These are phyloP conservation scores for Aspergillus sparsus DNA, from an alignment of 495 filamentous ascomycete species.

Conservation along the genomic window DNA sequence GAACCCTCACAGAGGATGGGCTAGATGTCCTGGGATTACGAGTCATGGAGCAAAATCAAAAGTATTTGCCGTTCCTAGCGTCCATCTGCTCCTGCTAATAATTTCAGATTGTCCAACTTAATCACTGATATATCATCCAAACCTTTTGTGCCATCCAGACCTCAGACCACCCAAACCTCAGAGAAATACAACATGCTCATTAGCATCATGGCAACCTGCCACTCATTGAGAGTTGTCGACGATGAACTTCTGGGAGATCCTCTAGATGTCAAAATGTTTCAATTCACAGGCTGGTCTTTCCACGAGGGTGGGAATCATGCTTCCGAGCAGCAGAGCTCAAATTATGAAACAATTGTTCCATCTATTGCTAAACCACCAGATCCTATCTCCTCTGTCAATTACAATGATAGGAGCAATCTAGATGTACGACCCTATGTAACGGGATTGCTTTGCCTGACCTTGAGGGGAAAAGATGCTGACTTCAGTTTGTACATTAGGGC, in stretches of 20 bases:
- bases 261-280: constrained; percentile 97
- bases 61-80: constrained; percentile 27
- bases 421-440: constrained; percentile 24
- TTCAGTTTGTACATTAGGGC: constrained; percentile 24
- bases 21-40: constrained; percentile 90
- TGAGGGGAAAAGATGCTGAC: background rate
- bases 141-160: constrained; percentile 53
- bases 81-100: constrained; percentile 20
- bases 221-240: constrained; percentile 85
- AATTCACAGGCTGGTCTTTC: constrained; percentile 92
- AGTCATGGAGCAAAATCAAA: constrained; percentile 64
- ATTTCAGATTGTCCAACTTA: constrained; percentile 60
- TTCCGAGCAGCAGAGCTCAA: constrained; percentile 57
- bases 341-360: constrained; percentile 65
- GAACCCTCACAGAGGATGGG: constrained; percentile 95
- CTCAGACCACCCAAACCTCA: constrained; percentile 57
- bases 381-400: background rate
- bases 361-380: constrained; percentile 83
- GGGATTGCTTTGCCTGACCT: background rate
- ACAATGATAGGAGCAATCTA: constrained; percentile 26
- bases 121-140: constrained; percentile 55
- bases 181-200: constrained; percentile 69
- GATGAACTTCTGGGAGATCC: constrained; percentile 90
- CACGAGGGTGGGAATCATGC: constrained; percentile 69
- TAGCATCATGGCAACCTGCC: constrained; percentile 97